These are phyloP conservation scores for Fusarium brevicatenulatum DNA, from an alignment of 2,329 filamentous ascomycete genomes.

Conservation along the genomic window DNA sequence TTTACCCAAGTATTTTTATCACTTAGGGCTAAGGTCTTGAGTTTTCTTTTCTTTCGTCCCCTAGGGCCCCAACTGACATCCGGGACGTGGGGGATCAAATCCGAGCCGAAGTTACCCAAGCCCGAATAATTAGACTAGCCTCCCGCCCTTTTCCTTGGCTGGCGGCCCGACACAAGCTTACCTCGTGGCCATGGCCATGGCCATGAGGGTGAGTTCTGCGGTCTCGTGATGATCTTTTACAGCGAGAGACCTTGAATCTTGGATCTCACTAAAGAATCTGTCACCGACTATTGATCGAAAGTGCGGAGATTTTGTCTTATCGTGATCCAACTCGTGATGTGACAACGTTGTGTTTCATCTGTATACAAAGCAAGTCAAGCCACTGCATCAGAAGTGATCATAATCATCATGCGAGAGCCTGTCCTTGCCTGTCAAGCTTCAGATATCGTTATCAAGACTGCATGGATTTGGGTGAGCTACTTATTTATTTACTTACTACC, in stretches of 20 bases:
- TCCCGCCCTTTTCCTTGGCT: constrained; percentile 20
- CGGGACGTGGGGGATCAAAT: constrained; percentile 21
- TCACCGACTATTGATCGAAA: constrained; percentile 3
- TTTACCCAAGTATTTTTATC: no score
- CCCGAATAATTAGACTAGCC: constrained; percentile 23
- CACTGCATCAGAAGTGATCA: constrained; percentile 37
- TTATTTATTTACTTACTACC: background rate
- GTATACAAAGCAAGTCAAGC: constrained; percentile 37
- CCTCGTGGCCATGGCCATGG: constrained; percentile 14
- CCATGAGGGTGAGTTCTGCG: constrained; percentile 4
- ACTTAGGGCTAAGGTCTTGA: no score
- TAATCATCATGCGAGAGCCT: constrained; percentile 21
- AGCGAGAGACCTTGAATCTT: constrained; percentile 16
- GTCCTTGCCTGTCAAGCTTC: constrained; percentile 3
- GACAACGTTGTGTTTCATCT: constrained; percentile 32
- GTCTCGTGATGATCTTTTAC: constrained; percentile 27
- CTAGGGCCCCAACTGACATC: background rate
- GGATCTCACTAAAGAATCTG: background rate
- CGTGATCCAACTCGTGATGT: constrained; percentile 18
- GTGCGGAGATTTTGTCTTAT: constrained; percentile 8
- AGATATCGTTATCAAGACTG: background rate
- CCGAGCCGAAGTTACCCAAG: constrained; percentile 18
- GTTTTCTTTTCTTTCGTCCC: no score
- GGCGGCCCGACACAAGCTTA: constrained; percentile 29
- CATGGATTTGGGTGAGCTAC: background rate